Conservation (phyloP, 169 alveolate species). For the Babesia ovis region DNA sequence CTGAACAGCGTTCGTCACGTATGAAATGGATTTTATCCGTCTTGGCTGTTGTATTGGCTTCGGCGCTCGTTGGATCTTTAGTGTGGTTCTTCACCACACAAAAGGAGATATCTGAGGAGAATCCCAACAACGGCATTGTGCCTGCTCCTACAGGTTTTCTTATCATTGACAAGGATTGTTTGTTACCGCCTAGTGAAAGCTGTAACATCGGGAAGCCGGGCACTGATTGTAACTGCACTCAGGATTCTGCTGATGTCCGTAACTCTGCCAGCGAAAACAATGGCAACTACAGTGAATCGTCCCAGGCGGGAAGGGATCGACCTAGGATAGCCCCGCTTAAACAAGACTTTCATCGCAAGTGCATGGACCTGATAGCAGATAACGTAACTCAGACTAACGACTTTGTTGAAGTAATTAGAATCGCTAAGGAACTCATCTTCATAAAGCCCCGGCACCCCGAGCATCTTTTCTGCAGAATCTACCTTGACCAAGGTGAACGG, state of each 20-base stretch:
- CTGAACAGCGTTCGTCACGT: neutral
- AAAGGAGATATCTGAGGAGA: neutral
- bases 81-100: neutral
- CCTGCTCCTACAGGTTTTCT: neutral
- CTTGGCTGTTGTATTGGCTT: neutral
- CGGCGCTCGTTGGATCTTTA: neutral
- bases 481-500: neutral
- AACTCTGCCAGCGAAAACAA: no score
- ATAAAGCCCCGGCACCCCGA: neutral
- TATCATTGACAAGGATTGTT: no score
- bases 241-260: no score
- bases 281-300: no score
- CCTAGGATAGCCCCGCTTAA: no score
- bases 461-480: neutral
- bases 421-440: neutral
- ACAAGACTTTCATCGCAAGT: no score
- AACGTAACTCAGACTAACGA: neutral
- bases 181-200: no score
- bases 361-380: slow-evolving; percentile 1
- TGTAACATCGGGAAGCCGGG: no score
- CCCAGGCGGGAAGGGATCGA: no score
- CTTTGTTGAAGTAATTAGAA: neutral
- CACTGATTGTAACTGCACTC: no score
- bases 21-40: neutral
- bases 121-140: neutral